phyloP scores from a whole-genome alignment of 352 stramenopile genomes.

The Pythium chondricola region DNA sequence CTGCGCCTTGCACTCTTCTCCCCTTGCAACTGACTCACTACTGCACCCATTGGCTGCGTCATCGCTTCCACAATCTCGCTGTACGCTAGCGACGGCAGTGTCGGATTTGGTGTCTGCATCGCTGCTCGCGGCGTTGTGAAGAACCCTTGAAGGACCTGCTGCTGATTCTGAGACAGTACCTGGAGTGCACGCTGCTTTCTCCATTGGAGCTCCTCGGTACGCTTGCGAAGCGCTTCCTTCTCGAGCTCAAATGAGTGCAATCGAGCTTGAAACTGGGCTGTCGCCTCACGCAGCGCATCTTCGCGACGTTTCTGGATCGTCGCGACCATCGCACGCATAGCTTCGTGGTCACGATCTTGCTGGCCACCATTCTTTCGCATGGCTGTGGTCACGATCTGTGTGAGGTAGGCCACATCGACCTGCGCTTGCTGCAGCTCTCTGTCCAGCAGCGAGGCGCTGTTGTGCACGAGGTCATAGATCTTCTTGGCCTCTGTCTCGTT shows the following conservation, averaged over 20 bases:
- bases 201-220: slow-evolving; percentile 26
- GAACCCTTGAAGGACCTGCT: slow-evolving; percentile 41
- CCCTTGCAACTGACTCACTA: slow-evolving; percentile 23
- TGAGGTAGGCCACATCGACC: slow-evolving; percentile 41
- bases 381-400: slow-evolving; percentile 25
- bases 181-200: slow-evolving; percentile 44
- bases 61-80: slow-evolving; percentile 26
- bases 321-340: slow-evolving; percentile 20
- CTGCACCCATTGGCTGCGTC: slow-evolving; percentile 27
- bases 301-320: slow-evolving; percentile 30
- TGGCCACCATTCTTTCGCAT: not conserved
- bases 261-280: slow-evolving; percentile 25
- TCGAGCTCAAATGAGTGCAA: slow-evolving; percentile 37
- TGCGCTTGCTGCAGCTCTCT: slow-evolving; percentile 37
- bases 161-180: slow-evolving; percentile 54
- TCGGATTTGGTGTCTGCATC: slow-evolving; percentile 4
- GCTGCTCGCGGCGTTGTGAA: slow-evolving; percentile 19
- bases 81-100: slow-evolving; percentile 26
- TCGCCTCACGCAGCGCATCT: slow-evolving; percentile 26
- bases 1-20: slow-evolving; percentile 19
- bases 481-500: slow-evolving; percentile 31
- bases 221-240: slow-evolving; percentile 23
- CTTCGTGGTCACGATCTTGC: not conserved
- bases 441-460: slow-evolving; percentile 34
- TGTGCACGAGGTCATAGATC: slow-evolving; percentile 41